Percentiles rank a stretch among this genome's conserved stretches.
phyloP scores from a whole-genome alignment of 2,329 filamentous ascomycete species.

The Neonectria punicea region DNA sequence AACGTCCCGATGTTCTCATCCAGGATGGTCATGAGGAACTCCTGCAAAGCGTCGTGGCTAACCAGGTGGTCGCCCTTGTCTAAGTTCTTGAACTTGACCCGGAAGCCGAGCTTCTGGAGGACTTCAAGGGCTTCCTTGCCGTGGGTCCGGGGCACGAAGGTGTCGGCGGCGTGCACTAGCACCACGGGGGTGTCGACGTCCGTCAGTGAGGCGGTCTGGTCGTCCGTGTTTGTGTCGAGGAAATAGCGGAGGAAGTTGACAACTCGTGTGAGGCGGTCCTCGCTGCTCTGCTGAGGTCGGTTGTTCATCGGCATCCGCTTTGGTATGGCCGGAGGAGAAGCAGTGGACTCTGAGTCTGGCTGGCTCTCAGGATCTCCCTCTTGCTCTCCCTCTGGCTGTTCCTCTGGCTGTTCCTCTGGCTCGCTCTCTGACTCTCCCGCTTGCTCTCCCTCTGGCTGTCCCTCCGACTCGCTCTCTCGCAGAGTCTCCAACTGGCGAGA shows the following conservation, averaged over 20 bases:
- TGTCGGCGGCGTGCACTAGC: conserved; percentile 8
- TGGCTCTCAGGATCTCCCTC: too few species aligned
- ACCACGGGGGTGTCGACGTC: conserved; percentile 12
- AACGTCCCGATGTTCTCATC: neutral
- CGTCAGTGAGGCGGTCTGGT: neutral
- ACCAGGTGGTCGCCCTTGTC: neutral
- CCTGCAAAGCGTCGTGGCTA: neutral
- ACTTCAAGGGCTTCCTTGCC: conserved; percentile 5
- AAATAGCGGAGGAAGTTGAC: conserved; percentile 7
- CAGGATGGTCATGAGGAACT: neutral
- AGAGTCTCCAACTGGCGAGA: neutral
- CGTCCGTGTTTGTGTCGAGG: neutral
- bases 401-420: too few species aligned
- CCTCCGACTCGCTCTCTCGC: neutral
- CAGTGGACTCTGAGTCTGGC: too few species aligned
- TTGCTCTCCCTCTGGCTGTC: too few species aligned
- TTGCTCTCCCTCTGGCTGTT: too few species aligned
- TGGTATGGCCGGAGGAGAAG: neutral
- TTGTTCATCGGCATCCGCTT: neutral
- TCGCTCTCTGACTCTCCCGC: too few species aligned
- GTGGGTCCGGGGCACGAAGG: neutral
- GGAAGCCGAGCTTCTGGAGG: conserved; percentile 8
- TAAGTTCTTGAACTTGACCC: neutral
- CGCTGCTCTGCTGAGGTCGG: neutral
- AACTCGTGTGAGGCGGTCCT: neutral